Evolutionary conservation across 108 stramenopile genomes (phyloP).

Genomic region (Cylindrotheca fusiformis): DNA sequence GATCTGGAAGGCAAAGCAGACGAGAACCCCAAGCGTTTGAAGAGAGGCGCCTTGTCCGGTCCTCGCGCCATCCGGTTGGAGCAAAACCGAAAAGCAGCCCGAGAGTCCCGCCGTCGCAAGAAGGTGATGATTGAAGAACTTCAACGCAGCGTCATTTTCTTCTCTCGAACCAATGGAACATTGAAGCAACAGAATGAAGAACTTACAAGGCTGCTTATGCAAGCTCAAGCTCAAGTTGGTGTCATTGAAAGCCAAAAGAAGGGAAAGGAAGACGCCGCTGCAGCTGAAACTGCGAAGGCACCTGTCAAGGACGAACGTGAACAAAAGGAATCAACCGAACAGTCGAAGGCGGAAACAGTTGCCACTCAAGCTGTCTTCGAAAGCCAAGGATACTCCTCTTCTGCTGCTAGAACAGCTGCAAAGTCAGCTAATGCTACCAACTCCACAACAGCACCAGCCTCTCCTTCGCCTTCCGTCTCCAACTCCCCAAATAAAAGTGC

Average conservation of each 20-base stretch:
- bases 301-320: slow-evolving; percentile 5
- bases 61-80: slow-evolving; percentile 79
- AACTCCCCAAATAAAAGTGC: not conserved
- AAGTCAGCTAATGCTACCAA: slow-evolving; percentile 26
- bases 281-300: slow-evolving; percentile 1
- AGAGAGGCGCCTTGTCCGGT: slow-evolving; percentile 21
- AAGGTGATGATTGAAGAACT: slow-evolving; percentile 86
- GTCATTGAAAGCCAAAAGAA: slow-evolving; percentile 23
- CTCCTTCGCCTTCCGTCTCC: slow-evolving; percentile 10
- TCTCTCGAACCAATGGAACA: slow-evolving; percentile 67
- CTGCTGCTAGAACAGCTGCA: slow-evolving; percentile 46
- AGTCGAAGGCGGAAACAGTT: slow-evolving; percentile 38
- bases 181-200: slow-evolving; percentile 80
- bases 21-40: not conserved
- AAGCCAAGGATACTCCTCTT: slow-evolving; percentile 40
- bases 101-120: slow-evolving; percentile 77
- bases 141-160: slow-evolving; percentile 80
- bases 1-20: slow-evolving; percentile 1
- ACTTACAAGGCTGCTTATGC: slow-evolving; percentile 54
- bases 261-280: not conserved
- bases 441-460: slow-evolving; percentile 36
- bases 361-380: slow-evolving; percentile 46
- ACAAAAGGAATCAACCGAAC: slow-evolving; percentile 1
- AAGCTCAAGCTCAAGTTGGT: slow-evolving; percentile 60
- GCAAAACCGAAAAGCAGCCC: slow-evolving; percentile 85